Evolutionary conservation across 169 alveolate species (phyloP).

Genomic region (Plasmodium inui): DNA sequence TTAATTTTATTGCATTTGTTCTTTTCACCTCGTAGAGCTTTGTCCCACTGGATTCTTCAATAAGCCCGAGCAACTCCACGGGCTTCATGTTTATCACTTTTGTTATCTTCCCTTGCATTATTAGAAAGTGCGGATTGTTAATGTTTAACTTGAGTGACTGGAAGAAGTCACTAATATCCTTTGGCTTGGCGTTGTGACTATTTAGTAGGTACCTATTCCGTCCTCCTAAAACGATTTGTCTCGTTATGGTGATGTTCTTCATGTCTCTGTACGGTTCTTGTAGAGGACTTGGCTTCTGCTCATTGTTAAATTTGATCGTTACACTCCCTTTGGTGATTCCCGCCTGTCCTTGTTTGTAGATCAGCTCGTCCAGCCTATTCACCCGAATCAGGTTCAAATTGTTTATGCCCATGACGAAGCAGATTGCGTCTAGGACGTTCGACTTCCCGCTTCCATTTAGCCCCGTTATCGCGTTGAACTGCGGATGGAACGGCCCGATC

Average conservation of each 20-base stretch:
- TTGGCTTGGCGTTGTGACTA: constrained; percentile 94
- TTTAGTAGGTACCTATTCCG: constrained; percentile 95
- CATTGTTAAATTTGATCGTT: constrained; percentile 95
- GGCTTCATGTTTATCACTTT: constrained; percentile 99
- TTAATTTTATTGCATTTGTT: constrained; percentile 92
- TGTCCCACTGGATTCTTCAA: constrained; percentile 99
- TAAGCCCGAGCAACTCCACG: constrained; percentile 93
- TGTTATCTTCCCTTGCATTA: constrained; percentile 98
- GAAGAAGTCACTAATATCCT: constrained; percentile 94
- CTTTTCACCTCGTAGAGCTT: constrained; percentile 95
- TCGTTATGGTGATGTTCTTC: constrained; percentile 92
- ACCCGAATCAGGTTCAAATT: constrained; percentile 93
- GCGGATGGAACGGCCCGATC: constrained; percentile 94
- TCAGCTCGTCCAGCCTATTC: constrained; percentile 95
- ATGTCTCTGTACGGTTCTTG: constrained; percentile 89
- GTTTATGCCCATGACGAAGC: constrained; percentile 96
- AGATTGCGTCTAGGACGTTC: constrained; percentile 97
- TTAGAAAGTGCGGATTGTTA: constrained; percentile 98
- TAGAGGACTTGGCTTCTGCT: constrained; percentile 86
- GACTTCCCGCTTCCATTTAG: constrained; percentile 99
- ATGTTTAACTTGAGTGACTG: constrained; percentile 96
- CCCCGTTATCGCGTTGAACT: constrained; percentile 99
- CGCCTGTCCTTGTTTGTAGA: constrained; percentile 99
- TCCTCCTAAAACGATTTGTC: constrained; percentile 95
- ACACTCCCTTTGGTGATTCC: constrained; percentile 98